These are phyloP conservation scores for Scedosporium aurantiacum DNA, from an alignment of 2,329 filamentous ascomycete genomes.

Conservation along the genomic window DNA sequence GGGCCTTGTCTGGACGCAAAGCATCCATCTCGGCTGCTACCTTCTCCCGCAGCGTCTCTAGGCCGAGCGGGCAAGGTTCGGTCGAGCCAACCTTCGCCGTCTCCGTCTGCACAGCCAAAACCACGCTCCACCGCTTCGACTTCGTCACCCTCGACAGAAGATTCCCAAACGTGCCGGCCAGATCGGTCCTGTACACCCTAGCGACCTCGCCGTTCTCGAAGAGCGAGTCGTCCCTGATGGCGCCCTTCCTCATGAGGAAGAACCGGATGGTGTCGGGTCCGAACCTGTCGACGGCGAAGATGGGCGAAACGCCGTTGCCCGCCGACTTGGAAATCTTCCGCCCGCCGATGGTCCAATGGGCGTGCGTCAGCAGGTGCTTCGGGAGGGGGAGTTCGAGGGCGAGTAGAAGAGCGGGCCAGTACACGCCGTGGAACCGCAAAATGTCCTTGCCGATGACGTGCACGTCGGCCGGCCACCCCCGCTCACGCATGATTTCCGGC, in stretches of 20 bases:
- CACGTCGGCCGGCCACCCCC: conserved; percentile 81
- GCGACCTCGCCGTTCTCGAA: conserved; percentile 75
- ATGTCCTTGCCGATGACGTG: conserved; percentile 97
- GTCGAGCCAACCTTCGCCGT: background rate
- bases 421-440: conserved; percentile 88
- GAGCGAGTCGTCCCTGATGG: conserved; percentile 64
- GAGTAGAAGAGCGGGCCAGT: conserved; percentile 95
- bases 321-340: conserved; percentile 95
- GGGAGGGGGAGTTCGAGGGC: conserved; percentile 72
- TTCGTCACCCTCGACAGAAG: conserved; percentile 60
- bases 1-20: conserved; percentile 8
- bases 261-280: conserved; percentile 81
- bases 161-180: conserved; percentile 74
- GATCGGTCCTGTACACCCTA: conserved; percentile 64
- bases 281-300: conserved; percentile 81
- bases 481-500: conserved; percentile 56
- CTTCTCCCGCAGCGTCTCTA: conserved; percentile 7
- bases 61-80: conserved; percentile 4
- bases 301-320: conserved; percentile 91
- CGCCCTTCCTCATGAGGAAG: conserved; percentile 74
- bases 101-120: conserved; percentile 37
- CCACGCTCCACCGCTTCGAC: conserved; percentile 58
- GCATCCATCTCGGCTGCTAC: conserved; percentile 8
- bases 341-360: conserved; percentile 86
- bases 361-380: conserved; percentile 73